These are phyloP conservation scores for Rostrohypoxylon terebratum DNA, from an alignment of 495 filamentous ascomycete genomes.

Conservation along the genomic window DNA sequence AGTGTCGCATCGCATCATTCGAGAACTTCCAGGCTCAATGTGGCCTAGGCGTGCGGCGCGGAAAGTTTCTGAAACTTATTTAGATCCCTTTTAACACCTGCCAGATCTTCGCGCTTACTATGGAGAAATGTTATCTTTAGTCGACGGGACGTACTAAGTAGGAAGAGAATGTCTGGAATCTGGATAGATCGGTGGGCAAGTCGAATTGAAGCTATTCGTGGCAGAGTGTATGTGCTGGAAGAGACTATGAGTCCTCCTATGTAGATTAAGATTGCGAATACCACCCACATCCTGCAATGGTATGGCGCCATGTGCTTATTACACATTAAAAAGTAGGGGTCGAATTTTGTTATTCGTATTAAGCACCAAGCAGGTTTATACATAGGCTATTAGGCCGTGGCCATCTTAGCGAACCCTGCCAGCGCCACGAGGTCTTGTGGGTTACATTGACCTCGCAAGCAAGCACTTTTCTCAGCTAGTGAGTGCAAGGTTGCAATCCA, in stretches of 20 bases:
- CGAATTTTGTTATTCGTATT: not conserved
- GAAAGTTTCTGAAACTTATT: conserved; percentile 1
- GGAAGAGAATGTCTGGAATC: too few species aligned
- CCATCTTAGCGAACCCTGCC: not conserved
- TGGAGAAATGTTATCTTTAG: not conserved
- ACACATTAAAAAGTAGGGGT: not conserved
- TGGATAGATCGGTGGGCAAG: not conserved
- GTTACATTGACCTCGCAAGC: not conserved
- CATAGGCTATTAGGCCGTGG: not conserved
- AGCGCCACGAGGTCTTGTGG: not conserved
- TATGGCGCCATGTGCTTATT: not conserved
- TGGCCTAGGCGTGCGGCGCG: not conserved
- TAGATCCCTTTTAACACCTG: not conserved
- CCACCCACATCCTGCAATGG: not conserved
- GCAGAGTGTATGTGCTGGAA: not conserved
- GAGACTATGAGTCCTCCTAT: not conserved
- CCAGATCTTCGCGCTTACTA: too few species aligned
- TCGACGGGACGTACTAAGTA: not conserved
- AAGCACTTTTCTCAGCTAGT: not conserved
- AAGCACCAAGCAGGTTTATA: not conserved
- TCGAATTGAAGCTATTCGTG: not conserved
- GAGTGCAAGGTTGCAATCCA: not conserved
- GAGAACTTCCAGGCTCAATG: not conserved
- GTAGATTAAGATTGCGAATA: not conserved
- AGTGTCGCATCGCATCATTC: not conserved